Base-by-base conservation (phyloP, 1,139 yeast species). In the Debaryomyces nepalensis region DNA sequence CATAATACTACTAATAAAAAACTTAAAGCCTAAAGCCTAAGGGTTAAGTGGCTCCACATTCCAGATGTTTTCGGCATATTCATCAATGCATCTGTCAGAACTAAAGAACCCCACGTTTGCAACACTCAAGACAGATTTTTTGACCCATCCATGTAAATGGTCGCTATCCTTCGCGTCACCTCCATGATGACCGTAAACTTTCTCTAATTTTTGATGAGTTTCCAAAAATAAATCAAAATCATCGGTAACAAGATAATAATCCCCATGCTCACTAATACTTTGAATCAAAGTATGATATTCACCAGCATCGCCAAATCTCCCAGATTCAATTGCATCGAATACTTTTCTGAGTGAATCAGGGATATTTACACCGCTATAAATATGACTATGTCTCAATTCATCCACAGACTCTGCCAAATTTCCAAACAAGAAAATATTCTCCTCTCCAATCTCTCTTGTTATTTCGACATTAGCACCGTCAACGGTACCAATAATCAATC, bases 381-480 rank as follows among this genome's bases (percentile, higher is more conserved):
- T 74, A 66, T 90, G 96, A 47, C 79, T 75, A 59, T 84, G 86
- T 65, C 97, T 81, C 42, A 90, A 73, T 45, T 83, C 91, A 43
- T 89, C 97, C 35, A 90, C 97, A 30, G 87, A 82, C 64, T 90
- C 97, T 24, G 96, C 83, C 61, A 90, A 77, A 62, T 87, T 88
- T 59, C 97, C 97, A 62, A 90, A 90, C 61, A 90, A 73, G 73
- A 89, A 90, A 63, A 91, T 88, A 64, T 91, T 89, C 41, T 88
- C 95, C 61, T 90, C 96, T 39, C 97, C 96, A 54, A 88, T 81
- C 68, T 91, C 97, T 57, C 96, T 80, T 16, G 96, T 87, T 61
- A 91, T 88, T 69, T 91, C 97, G 43, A 91, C 96, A 60, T 90
- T 91, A 49, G 97, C 97, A 61, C 98, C 97, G 61, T 91, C 97